Base-by-base conservation (phyloP, 768 basidiomycete genomes). In the Termitomyces sp. region DNA sequence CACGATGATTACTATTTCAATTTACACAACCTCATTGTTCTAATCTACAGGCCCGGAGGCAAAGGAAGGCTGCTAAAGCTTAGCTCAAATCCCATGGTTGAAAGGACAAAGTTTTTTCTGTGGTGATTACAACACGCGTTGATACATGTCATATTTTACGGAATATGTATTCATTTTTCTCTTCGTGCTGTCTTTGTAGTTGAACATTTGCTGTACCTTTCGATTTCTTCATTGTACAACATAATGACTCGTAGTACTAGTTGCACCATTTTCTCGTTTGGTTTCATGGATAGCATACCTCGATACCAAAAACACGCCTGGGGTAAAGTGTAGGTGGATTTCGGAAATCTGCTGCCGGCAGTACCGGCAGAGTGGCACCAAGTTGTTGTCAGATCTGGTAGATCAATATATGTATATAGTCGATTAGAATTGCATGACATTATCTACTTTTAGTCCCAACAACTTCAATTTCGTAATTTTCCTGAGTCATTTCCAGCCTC, bases 31-130 rank as follows among this genome's bases (percentile, higher is more conserved):
- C 28, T 44, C 17, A 47, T 25, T 51, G 46, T 46, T 6, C 16
- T 54, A 6, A 50, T 27, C 2, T 48, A 32, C 37, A 66, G 64
- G 59, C 59, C 14, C 60, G 61, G 53, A 58, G 59, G 53, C 63
- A 59, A 52, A 62, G 47, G 47, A 46, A 54, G 21, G 52, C 54
- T 19, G 57, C 59, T 28, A 59, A 63, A 25, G 55, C 49, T 30
- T 53, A 55, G 32, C 46, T 59, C 6, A 56, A 55, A 23, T 57
- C 55, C n/a, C 55, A 61, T n/a, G 42, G 52, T 34, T 56, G 59
- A 61, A 30, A 37, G n/a, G 27, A 41, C 6, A 3, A 4, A 7
- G 7, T 17, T 8, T 30, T 43, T 11, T 25, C 7, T 3, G 11
- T 51, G 37, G 37, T 21, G 16, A 28, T 52, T 14, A 30, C 40